Evolutionary conservation across 2,329 filamentous ascomycete species (phyloP), one percentile per base, ranked within the genome.

Genomic region (Pestalotiopsis sp.): DNA sequence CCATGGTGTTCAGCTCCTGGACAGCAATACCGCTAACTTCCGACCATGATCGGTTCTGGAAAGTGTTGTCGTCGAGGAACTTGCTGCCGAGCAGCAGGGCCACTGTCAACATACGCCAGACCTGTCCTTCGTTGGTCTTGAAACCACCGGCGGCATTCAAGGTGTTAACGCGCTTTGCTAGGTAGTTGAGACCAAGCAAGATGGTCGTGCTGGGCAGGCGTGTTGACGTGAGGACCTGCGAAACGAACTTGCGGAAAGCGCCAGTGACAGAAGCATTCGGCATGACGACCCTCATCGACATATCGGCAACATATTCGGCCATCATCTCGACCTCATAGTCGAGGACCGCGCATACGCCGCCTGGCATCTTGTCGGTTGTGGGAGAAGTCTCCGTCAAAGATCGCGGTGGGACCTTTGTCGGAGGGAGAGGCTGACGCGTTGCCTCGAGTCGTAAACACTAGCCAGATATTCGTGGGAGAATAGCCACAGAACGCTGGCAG

Each of bases 251-350:
- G 76, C 93, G 91, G 81, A 97, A 97, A 27, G 93, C 89, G 27
- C 90, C 85, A 17, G 91, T 90, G 74, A 93, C 84, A 20, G 80
- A 73, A 5, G 81, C 82, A 41, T 85, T 83, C 9, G 87, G 86
- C 68, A 85, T 84, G 57, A 89, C 85, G 41, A 90, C 81, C 59
- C 88, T 85, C 27, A 85, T 87, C 70, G 94, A 90, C 90, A 95
- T 97, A 79, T 97, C 93, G 71, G 93, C 92, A 78, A 97, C 94
- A 81, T 97, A 98, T 79, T 97, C 94, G 71, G 94, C 92, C 95
- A 97, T 98, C 80, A 92, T 86, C 79, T 97, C 94, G 90, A 97
- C 95, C 82, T 97, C 94, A 80, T 98, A 98, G 85, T 97, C 95
- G 82, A 98, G 89, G 83, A 97, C 93, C 77, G 94, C 94, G 75